Base-by-base conservation (phyloP, 2,329 filamentous ascomycete species). In the Mollisia scopiformis region DNA sequence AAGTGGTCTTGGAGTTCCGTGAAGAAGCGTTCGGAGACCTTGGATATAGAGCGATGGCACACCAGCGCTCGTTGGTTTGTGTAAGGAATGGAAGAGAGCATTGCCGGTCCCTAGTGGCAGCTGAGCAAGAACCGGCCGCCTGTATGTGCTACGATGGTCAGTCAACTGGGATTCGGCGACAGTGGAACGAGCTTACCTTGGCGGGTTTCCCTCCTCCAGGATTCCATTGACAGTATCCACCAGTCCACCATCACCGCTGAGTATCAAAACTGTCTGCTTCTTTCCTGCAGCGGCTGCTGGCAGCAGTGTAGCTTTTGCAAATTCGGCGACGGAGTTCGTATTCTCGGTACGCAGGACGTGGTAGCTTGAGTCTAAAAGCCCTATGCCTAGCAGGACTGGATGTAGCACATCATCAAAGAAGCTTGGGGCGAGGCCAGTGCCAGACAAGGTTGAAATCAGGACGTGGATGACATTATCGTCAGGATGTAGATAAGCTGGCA, bases 221-320 rank as follows among this genome's bases (percentile, higher is more conserved):
- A 89, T 80, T 2, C 84, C 84, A 71, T 97, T 96, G 61, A 97
- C 80, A 1, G 95, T 79, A 68, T 98, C 94, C 19, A 93, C 84
- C 2, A 96, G 75, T 6, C 93, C 94, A 14, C 94, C 94, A 74
- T 98, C 94, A 6, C 94, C 94, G 52, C 90, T 94, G 5, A 97
- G 81, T 13, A 98, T 82, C 30, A 97, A 76, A 27, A 97, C 81
- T 0, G 88, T 87, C 71, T 88, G 84, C 13, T 73, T 67, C 5
- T 76, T 65, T 1, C 79, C 79, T 55, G 75, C 57, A 59, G 79
- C 80, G 14, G 85, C 85, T 37, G 73, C 71, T 1, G 79, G 76
- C 13, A 84, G 75, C 63, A 88, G 77, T 23, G 74, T 69, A 39
- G 72, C 67, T 54, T 70, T 77, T 0, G 89, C 84, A 56, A 96